Evolutionary conservation across 1,139 yeast genomes (phyloP).

Genomic region (Saccharomyces hybrid): DNA sequence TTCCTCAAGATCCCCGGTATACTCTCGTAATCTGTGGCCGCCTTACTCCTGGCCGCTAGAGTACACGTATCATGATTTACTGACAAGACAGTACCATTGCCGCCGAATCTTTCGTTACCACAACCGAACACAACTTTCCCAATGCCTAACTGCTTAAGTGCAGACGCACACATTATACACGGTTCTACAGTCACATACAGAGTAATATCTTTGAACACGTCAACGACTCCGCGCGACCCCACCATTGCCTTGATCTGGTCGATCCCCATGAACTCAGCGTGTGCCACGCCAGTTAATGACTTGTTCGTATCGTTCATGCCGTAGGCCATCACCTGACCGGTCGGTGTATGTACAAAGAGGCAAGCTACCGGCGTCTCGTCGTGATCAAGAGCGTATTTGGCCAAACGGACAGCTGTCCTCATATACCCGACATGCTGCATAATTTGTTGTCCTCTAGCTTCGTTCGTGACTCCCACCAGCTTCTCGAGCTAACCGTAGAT

Average conservation of each 20-base stretch:
- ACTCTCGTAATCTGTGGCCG: slow-evolving; percentile 21
- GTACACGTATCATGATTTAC: slow-evolving; percentile 46
- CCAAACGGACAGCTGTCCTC: slow-evolving; percentile 46
- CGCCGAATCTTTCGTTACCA: slow-evolving; percentile 93
- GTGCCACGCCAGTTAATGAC: slow-evolving; percentile 76
- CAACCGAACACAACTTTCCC: slow-evolving; percentile 79
- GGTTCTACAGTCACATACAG: slow-evolving; percentile 96
- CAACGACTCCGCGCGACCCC: slow-evolving; percentile 1
- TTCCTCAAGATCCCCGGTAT: slow-evolving; percentile 78
- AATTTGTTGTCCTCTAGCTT: neutral
- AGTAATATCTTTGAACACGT: slow-evolving; percentile 44
- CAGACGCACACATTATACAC: slow-evolving; percentile 96
- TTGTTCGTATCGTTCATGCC: slow-evolving; percentile 90
- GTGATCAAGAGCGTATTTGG: slow-evolving; percentile 45
- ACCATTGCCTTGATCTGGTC: slow-evolving; percentile 20
- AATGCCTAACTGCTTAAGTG: slow-evolving; percentile 73
- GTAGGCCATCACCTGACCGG: slow-evolving; percentile 52
- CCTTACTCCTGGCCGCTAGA: neutral
- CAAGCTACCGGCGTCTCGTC: slow-evolving; percentile 75
- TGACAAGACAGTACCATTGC: slow-evolving; percentile 79
- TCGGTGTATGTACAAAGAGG: slow-evolving; percentile 42
- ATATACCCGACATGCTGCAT: slow-evolving; percentile 33
- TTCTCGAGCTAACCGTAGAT: neutral
- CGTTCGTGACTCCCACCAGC: neutral
- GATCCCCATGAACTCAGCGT: slow-evolving; percentile 86